These are phyloP conservation scores for Tanacetum coccineum DNA, from an alignment of 129 eudicot genomes.

Conservation along the genomic window DNA sequence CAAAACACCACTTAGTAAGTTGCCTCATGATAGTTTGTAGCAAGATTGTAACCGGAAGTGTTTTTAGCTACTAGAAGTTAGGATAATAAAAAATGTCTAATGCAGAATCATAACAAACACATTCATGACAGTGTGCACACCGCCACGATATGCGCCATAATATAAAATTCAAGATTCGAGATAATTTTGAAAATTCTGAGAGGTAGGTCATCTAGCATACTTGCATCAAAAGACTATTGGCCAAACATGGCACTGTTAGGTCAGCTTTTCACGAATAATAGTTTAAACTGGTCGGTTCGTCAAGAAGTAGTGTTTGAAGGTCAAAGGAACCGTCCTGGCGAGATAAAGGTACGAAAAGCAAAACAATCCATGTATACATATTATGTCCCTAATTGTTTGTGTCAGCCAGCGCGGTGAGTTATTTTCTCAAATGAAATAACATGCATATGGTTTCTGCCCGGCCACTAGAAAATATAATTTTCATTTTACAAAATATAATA, in stretches of 20 bases:
- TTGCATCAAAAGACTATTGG: slow-evolving; percentile 69
- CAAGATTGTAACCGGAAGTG: too few species aligned
- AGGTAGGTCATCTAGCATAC: slow-evolving; percentile 88
- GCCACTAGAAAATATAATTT: too few species aligned
- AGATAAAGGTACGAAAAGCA: slow-evolving; percentile 59
- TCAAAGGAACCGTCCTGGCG: slow-evolving; percentile 70
- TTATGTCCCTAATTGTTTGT: slow-evolving; percentile 97
- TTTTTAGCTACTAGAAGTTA: too few species aligned
- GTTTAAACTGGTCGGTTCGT: slow-evolving; percentile 68
- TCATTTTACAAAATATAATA: too few species aligned
- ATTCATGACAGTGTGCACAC: slow-evolving; percentile 97
- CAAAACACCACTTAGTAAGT: too few species aligned
- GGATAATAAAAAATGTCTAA: too few species aligned
- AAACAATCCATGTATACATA: slow-evolving; percentile 80
- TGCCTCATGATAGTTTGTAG: too few species aligned
- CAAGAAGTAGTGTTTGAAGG: slow-evolving; percentile 68
- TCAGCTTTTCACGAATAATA: slow-evolving; percentile 69
- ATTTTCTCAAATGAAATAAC: slow-evolving; percentile 9
- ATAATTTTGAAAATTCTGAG: slow-evolving; percentile 18
- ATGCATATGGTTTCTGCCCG: slow-evolving; percentile 13
- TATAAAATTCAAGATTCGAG: neutral
- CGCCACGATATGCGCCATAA: slow-evolving; percentile 56
- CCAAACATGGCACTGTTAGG: slow-evolving; percentile 91
- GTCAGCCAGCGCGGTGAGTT: slow-evolving; percentile 38
- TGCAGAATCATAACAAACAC: too few species aligned